A percentile compares a stretch with the other conserved stretches of the same genome.
These are phyloP conservation scores for Marasmius oreades DNA, from an alignment of 1,284 basidiomycete genomes.

Conservation along the genomic window DNA sequence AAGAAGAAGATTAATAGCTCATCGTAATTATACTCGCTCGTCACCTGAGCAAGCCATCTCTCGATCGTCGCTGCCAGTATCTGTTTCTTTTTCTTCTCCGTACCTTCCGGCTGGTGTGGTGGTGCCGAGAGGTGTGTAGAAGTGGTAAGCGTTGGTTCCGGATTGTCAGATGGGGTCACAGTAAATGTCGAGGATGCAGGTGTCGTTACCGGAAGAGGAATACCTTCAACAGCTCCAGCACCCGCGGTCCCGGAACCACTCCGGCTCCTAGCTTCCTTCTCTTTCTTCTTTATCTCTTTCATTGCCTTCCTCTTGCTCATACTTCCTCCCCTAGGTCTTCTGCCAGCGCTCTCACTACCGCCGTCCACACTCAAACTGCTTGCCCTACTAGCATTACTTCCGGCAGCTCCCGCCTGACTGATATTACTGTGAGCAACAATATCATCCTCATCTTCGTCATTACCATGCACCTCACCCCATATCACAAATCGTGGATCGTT, in stretches of 20 bases:
- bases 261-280: slow-evolving; percentile 27
- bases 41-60: slow-evolving; percentile 86
- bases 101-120: neutral
- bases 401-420: slow-evolving; percentile 15
- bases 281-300: slow-evolving; percentile 14
- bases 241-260: slow-evolving; percentile 19
- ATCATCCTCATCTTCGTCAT: slow-evolving; percentile 16
- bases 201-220: neutral
- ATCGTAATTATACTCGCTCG: slow-evolving; percentile 79
- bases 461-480: slow-evolving; percentile 62
- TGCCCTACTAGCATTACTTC: slow-evolving; percentile 24
- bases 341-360: slow-evolving; percentile 13
- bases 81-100: slow-evolving; percentile 39
- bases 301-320: neutral
- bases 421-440: slow-evolving; percentile 47
- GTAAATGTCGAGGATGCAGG: neutral
- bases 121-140: neutral
- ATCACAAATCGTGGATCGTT: slow-evolving; percentile 87
- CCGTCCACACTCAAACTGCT: slow-evolving; percentile 37
- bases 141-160: neutral
- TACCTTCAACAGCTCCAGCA: neutral
- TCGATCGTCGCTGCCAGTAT: slow-evolving; percentile 85
- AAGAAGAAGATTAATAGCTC: slow-evolving; percentile 85
- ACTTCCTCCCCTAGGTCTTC: neutral
- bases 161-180: neutral